A percentile compares a stretch with the other conserved stretches of the same genome.
phyloP scores from a whole-genome alignment of 805 yeast genomes.

The Metschnikowia anglica region DNA sequence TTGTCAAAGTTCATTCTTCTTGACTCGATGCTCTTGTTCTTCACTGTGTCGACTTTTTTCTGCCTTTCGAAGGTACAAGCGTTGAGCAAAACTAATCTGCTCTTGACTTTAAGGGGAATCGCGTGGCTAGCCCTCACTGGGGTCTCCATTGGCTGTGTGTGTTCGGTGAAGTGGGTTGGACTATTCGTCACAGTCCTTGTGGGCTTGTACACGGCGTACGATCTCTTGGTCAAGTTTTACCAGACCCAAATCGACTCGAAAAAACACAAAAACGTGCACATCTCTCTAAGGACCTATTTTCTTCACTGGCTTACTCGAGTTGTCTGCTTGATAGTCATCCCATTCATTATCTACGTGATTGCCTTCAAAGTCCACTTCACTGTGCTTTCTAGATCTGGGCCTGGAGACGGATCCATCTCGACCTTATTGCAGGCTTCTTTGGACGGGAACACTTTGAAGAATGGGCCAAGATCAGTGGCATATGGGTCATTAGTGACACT shows the following conservation, averaged over 20 bases:
- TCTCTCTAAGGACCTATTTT: slow-evolving; percentile 30
- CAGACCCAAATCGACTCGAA: slow-evolving; percentile 20
- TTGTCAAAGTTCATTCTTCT: slow-evolving; percentile 71
- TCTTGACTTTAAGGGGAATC: slow-evolving; percentile 44
- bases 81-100: slow-evolving; percentile 36
- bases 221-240: slow-evolving; percentile 47
- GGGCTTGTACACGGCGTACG: slow-evolving; percentile 58
- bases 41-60: slow-evolving; percentile 52
- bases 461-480: slow-evolving; percentile 67
- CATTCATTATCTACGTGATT: slow-evolving; percentile 63
- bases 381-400: slow-evolving; percentile 75
- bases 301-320: slow-evolving; percentile 75
- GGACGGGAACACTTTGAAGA: slow-evolving; percentile 59
- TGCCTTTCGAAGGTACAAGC: slow-evolving; percentile 48
- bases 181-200: slow-evolving; percentile 60
- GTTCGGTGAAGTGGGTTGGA: slow-evolving; percentile 87
- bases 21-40: slow-evolving; percentile 74
- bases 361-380: slow-evolving; percentile 82
- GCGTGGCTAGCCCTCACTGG: slow-evolving; percentile 64
- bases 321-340: slow-evolving; percentile 64
- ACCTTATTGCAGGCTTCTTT: slow-evolving; percentile 88
- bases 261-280: slow-evolving; percentile 7
- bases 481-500: slow-evolving; percentile 62
- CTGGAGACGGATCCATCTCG: slow-evolving; percentile 91
- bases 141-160: slow-evolving; percentile 73